Conservation (phyloP, 768 basidiomycete genomes). For the Boletus speciosus region DNA sequence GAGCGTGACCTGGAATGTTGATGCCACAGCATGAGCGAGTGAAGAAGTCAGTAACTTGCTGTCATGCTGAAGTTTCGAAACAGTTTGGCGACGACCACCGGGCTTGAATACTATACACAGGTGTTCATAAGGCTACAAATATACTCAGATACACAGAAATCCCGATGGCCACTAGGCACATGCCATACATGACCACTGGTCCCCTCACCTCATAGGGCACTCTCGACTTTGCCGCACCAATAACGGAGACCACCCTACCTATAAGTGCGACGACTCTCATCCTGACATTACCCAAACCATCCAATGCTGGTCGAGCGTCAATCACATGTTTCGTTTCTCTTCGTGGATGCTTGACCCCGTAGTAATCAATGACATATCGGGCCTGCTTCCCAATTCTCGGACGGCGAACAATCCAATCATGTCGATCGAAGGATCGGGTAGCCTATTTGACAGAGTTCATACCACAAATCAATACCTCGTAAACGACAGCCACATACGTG, state of each 20-base stretch:
- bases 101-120: background rate
- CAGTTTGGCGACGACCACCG: background rate
- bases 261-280: constrained; percentile 4
- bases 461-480: background rate
- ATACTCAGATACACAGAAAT: background rate
- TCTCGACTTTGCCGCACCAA: background rate
- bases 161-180: constrained; percentile 1
- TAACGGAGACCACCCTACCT: background rate
- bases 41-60: background rate
- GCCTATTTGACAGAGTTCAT: background rate
- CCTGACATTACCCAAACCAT: constrained; percentile 6
- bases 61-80: background rate
- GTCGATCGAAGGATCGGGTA: constrained; percentile 12
- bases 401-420: constrained; percentile 14
- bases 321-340: constrained; percentile 2
- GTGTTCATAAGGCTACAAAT: background rate
- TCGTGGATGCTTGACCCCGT: constrained; percentile 6
- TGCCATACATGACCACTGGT: background rate
- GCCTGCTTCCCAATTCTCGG: background rate
- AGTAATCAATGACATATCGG: constrained; percentile 14
- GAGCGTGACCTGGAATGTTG: background rate
- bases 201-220: background rate
- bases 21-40: background rate
- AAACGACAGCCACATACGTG: background rate
- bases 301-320: constrained; percentile 6